Conservation (phyloP, 2,329 filamentous ascomycete genomes). For the Xylariaceae sp. region DNA sequence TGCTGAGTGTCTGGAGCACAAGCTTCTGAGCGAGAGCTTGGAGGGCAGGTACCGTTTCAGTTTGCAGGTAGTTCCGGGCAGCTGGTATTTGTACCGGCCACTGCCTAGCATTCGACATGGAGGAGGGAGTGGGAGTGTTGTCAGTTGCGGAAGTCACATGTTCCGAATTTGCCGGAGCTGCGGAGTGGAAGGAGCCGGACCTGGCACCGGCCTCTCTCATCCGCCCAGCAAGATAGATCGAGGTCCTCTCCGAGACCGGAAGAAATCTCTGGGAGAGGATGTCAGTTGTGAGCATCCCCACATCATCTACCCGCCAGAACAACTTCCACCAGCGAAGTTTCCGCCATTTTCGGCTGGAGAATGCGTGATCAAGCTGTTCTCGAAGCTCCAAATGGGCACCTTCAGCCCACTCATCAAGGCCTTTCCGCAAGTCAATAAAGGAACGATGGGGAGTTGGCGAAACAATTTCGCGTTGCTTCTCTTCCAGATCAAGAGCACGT, state of each 20-base stretch:
- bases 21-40: slow-evolving; percentile 72
- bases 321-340: slow-evolving; percentile 91
- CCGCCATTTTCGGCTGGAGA: slow-evolving; percentile 73
- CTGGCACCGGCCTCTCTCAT: slow-evolving; percentile 52
- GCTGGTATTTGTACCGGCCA: slow-evolving; percentile 76
- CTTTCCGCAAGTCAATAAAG: slow-evolving; percentile 49
- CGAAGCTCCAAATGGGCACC: slow-evolving; percentile 80
- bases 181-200: slow-evolving; percentile 11
- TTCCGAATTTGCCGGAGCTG: not conserved
- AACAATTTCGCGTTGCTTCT: slow-evolving; percentile 39
- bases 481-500: slow-evolving; percentile 49
- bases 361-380: slow-evolving; percentile 73
- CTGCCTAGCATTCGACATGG: slow-evolving; percentile 30
- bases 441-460: slow-evolving; percentile 34
- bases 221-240: slow-evolving; percentile 80
- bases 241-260: slow-evolving; percentile 70
- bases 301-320: slow-evolving; percentile 92
- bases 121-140: not conserved
- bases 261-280: slow-evolving; percentile 77
- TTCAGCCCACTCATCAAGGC: slow-evolving; percentile 72
- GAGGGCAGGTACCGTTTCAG: slow-evolving; percentile 66
- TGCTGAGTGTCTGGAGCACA: slow-evolving; percentile 72
- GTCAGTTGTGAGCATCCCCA: slow-evolving; percentile 76
- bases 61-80: slow-evolving; percentile 64
- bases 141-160: slow-evolving; percentile 16